Percentiles rank a stretch among this genome's conserved stretches.
phyloP scores from a whole-genome alignment of 345 rosid genomes.

The Hevea brasiliensis region DNA sequence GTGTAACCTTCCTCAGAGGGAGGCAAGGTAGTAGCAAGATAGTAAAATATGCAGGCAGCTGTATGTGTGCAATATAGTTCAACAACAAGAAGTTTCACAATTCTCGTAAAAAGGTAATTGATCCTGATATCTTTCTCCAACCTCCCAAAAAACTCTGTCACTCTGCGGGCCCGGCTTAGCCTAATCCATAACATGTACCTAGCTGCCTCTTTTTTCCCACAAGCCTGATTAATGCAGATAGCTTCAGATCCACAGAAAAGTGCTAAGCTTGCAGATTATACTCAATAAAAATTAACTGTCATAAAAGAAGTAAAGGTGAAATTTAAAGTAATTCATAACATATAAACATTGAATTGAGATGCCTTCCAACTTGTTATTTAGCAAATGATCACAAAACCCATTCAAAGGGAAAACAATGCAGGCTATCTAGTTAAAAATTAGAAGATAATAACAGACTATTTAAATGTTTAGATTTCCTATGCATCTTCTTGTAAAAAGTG shows the following conservation, averaged over 20 bases:
- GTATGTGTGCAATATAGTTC: conserved; percentile 89
- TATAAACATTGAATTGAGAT: neutral
- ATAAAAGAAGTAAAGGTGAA: neutral
- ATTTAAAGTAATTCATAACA: neutral
- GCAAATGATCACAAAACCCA: neutral
- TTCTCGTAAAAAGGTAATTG: conserved; percentile 77
- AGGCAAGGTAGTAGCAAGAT: conserved; percentile 86
- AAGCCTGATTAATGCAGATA: conserved; percentile 37
- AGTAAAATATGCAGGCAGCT: conserved; percentile 90
- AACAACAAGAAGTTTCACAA: conserved; percentile 78
- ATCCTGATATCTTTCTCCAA: conserved; percentile 83
- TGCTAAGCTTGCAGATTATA: neutral
- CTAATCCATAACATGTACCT: conserved; percentile 79
- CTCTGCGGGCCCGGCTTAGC: conserved; percentile 58
- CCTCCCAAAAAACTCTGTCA: conserved; percentile 61
- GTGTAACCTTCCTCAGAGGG: conserved; percentile 71
- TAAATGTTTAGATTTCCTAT: no score
- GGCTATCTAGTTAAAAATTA: no score
- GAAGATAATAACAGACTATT: no score
- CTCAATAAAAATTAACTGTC: neutral
- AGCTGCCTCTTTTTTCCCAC: conserved; percentile 61
- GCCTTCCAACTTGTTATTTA: neutral
- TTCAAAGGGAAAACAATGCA: no score
- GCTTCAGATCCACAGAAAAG: neutral
- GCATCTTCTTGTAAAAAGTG: no score